These are phyloP conservation scores for Candida vaughaniae DNA, from an alignment of 805 yeast species.

Conservation along the genomic window DNA sequence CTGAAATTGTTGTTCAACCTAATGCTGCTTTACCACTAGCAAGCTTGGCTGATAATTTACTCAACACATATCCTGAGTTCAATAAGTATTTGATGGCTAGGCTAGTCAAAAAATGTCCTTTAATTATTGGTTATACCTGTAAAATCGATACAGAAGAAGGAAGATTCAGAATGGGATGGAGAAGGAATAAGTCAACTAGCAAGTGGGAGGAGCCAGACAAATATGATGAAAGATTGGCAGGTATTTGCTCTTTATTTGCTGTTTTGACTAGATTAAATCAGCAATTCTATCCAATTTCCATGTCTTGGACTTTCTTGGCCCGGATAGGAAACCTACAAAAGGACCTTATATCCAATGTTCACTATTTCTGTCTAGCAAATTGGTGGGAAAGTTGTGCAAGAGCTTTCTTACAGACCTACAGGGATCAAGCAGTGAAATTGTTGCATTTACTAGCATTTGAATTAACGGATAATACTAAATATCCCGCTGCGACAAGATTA, in stretches of 20 bases:
- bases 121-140: conserved; percentile 78
- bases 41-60: conserved; percentile 53
- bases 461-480: conserved; percentile 39
- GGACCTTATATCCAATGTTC: conserved; percentile 58
- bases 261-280: conserved; percentile 56
- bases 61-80: conserved; percentile 50
- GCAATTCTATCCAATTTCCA: conserved; percentile 46
- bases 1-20: conserved; percentile 81
- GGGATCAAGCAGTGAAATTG: conserved; percentile 64
- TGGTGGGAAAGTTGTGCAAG: conserved; percentile 91
- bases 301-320: conserved; percentile 71
- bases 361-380: conserved; percentile 66
- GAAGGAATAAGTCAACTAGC: conserved; percentile 40
- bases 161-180: conserved; percentile 85
- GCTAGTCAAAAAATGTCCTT: conserved; percentile 88
- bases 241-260: conserved; percentile 78
- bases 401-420: conserved; percentile 56
- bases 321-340: conserved; percentile 60
- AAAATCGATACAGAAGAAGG: conserved; percentile 79
- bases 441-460: conserved; percentile 9
- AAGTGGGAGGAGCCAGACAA: conserved; percentile 63
- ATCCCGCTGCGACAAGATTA: conserved; percentile 78
- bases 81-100: conserved; percentile 68
- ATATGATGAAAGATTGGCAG: conserved; percentile 84
- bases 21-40: conserved; percentile 80